Percentiles rank a stretch among this genome's conserved stretches.
These are phyloP conservation scores for Rhodotorula diobovata DNA, from an alignment of 768 basidiomycete species.

Conservation along the genomic window DNA sequence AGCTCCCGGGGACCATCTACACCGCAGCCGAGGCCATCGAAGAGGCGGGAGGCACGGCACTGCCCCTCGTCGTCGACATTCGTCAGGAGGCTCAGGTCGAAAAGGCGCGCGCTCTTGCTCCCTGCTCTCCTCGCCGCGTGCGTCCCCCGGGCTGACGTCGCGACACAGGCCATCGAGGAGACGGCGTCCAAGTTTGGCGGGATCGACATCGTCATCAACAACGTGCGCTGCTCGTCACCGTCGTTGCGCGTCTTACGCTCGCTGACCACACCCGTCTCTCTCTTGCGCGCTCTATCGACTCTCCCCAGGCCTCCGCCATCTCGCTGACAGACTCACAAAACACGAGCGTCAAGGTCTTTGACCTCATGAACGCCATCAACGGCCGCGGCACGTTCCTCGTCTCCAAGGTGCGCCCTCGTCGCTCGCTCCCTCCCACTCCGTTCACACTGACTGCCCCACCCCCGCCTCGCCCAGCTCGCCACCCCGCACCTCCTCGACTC, in stretches of 20 bases:
- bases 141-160: neutral
- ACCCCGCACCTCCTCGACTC: slow-evolving; percentile 15
- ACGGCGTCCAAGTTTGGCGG: slow-evolving; percentile 11
- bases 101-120: neutral
- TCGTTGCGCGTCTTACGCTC: no score
- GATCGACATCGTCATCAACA: slow-evolving; percentile 26
- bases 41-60: slow-evolving; percentile 5
- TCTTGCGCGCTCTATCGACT: no score
- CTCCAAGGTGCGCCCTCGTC: neutral
- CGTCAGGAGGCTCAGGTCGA: neutral
- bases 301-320: slow-evolving; percentile 13
- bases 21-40: slow-evolving; percentile 17
- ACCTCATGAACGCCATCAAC: slow-evolving; percentile 20
- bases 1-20: slow-evolving; percentile 25
- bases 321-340: neutral
- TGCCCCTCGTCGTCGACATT: slow-evolving; percentile 20
- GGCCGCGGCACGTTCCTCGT: slow-evolving; percentile 11
- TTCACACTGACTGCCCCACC: neutral
- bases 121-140: no score
- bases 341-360: slow-evolving; percentile 16
- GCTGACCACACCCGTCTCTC: no score
- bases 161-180: slow-evolving; percentile 1
- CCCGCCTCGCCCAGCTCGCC: slow-evolving; percentile 7
- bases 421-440: neutral
- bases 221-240: neutral